phyloP scores from a whole-genome alignment of 208 protist species.

The Vickermania spadyakhi region DNA sequence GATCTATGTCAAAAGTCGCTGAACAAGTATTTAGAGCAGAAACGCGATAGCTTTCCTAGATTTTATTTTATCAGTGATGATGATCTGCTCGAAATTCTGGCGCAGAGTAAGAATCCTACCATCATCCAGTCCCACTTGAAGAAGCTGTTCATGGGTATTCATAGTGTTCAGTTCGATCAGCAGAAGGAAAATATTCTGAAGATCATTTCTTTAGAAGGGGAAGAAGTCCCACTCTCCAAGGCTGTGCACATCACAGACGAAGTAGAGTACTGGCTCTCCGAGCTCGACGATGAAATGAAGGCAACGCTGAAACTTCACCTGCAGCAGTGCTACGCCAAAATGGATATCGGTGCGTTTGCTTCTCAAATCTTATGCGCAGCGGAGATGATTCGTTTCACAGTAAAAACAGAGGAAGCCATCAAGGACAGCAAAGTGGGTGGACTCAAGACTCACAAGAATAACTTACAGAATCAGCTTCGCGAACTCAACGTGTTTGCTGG shows the following conservation, averaged over 20 bases:
- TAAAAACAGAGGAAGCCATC: slow-evolving; percentile 84
- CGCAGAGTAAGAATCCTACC: slow-evolving; percentile 90
- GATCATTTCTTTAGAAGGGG: slow-evolving; percentile 90
- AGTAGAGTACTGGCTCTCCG: slow-evolving; percentile 94
- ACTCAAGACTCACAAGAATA: slow-evolving; percentile 65
- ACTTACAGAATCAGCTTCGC: slow-evolving; percentile 68
- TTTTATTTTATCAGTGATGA: slow-evolving; percentile 99
- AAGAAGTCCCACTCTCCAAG: slow-evolving; percentile 88
- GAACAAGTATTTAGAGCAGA: slow-evolving; percentile 96
- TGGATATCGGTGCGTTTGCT: slow-evolving; percentile 86
- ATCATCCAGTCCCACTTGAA: slow-evolving; percentile 98
- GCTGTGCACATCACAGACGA: slow-evolving; percentile 89
- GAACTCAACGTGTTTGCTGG: slow-evolving; percentile 75
- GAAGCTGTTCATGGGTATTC: slow-evolving; percentile 97
- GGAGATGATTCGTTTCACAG: slow-evolving; percentile 93
- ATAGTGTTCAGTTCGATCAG: slow-evolving; percentile 91
- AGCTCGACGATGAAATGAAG: slow-evolving; percentile 91
- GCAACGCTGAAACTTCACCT: slow-evolving; percentile 86
- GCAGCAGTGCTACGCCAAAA: slow-evolving; percentile 63
- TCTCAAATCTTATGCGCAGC: slow-evolving; percentile 93
- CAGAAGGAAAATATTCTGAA: slow-evolving; percentile 82
- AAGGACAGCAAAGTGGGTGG: slow-evolving; percentile 47
- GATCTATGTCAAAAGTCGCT: slow-evolving; percentile 96
- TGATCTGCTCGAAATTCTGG: slow-evolving; percentile 97
- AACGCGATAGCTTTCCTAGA: slow-evolving; percentile 93